phyloP scores from a whole-genome alignment of 805 yeast species.

The Barnettozyma pratensis region DNA sequence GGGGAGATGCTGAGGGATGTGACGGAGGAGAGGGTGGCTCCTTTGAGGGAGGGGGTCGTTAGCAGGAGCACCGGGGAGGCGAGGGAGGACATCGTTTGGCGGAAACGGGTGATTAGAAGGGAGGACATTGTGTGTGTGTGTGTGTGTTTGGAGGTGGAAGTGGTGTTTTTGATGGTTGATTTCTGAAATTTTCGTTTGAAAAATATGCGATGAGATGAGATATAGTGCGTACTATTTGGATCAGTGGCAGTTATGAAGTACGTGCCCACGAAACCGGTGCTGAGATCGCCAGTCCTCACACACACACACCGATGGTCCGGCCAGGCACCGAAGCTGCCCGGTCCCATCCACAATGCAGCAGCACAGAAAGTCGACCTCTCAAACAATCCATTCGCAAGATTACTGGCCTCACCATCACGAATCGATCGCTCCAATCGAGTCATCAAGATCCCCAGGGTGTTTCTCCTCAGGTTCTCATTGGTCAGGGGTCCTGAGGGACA shows the following conservation, averaged over 20 bases:
- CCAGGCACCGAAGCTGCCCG: neutral
- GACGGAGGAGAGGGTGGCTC: constrained; percentile 83
- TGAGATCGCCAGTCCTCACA: constrained; percentile 10
- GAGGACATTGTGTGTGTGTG: neutral
- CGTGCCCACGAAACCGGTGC: constrained; percentile 7
- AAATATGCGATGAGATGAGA: neutral
- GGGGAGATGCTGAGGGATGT: constrained; percentile 78
- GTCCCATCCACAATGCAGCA: neutral
- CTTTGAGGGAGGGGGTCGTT: constrained; percentile 52
- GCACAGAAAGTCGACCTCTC: constrained; percentile 12
- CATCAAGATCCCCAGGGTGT: constrained; percentile 13
- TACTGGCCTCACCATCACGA: constrained; percentile 40
- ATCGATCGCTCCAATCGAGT: constrained; percentile 32
- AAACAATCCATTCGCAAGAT: constrained; percentile 33
- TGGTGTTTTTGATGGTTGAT: neutral
- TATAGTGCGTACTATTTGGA: neutral
- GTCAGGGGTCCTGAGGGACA: constrained; percentile 3
- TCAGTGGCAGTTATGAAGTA: constrained; percentile 5
- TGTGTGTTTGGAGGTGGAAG: constrained; percentile 3
- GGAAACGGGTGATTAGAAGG: constrained; percentile 16
- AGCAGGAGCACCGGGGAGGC: constrained; percentile 54
- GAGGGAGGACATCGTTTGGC: constrained; percentile 40
- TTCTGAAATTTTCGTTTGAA: neutral
- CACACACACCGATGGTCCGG: constrained; percentile 11
- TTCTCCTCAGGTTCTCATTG: constrained; percentile 8